Percentiles rank a stretch among this genome's conserved stretches.
These are phyloP conservation scores for Coix lacrymajobi DNA, from an alignment of 176 grass and related monocot species.

Conservation along the genomic window DNA sequence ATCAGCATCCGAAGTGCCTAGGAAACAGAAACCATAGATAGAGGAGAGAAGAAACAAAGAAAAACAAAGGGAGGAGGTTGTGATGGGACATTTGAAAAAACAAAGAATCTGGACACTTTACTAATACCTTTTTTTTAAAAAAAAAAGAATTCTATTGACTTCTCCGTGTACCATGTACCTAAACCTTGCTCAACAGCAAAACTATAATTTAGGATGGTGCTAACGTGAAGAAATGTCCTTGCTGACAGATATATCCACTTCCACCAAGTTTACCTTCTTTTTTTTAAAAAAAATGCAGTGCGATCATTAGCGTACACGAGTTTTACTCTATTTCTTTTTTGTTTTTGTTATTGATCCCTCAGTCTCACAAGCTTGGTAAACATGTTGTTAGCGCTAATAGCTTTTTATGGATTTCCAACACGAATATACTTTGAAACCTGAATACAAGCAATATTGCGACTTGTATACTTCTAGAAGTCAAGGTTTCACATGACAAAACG, in stretches of 20 bases:
- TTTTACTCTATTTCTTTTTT: neutral
- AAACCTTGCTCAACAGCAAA: neutral
- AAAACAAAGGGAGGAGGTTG: neutral
- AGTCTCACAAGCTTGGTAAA: neutral
- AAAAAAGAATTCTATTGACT: neutral
- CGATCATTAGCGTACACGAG: neutral
- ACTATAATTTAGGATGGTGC: neutral
- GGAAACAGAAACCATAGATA: no score
- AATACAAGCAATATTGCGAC: neutral
- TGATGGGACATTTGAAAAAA: neutral
- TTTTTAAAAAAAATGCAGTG: neutral
- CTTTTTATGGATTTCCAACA: neutral
- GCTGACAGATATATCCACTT: neutral
- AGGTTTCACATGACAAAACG: neutral
- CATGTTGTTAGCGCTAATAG: neutral
- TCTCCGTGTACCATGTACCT: neutral
- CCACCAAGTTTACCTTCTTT: neutral
- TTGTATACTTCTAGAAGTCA: neutral
- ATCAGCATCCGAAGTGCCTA: no score
- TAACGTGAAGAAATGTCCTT: conserved; percentile 15
- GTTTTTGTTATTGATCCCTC: neutral
- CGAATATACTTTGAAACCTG: neutral
- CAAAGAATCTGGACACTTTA: neutral
- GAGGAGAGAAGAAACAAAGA: neutral
- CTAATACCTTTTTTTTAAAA: neutral